Evolutionary conservation across 2,329 filamentous ascomycete species (phyloP), one percentile per base, ranked within the genome.

Genomic region (Clathrospora elynae): DNA sequence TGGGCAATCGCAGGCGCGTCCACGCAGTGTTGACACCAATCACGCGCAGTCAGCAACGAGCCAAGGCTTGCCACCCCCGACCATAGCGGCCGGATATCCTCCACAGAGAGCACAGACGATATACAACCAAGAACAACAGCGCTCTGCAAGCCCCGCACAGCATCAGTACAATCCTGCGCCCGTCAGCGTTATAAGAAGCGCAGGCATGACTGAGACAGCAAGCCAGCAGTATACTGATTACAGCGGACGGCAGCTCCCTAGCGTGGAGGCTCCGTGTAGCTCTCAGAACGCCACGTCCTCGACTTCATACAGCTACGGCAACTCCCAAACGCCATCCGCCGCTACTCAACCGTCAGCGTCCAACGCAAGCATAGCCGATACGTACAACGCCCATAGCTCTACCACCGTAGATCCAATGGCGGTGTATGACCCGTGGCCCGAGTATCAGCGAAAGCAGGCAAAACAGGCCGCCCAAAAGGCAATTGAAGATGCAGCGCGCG

Each of bases 391-490:
- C 4, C 51, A 66, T 13, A 46, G 50, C 30, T 69, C 72, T 4
- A 71, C 61, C 3, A 80, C 77, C 2, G 75, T 81, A 13, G 75
- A 80, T 57, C 78, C 78, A 2, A 77, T 69, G 31, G 74, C 77
- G 32, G 75, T 80, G 2, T 81, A 80, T 46, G 76, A 81, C 44
- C 76, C 76, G 2, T 78, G 74, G 62, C 74, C 74, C 3, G 73
- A 77, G 45, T 72, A 76, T 35, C 71, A 76, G 46, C 65, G 75
- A 24, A 71, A 73, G 53, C 55, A 68, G 30, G 57, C 72, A 58
- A 59, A 55, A 2, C 33, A 47, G 13, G 60, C 61, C 11, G 61
- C 59, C n/a, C 61, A 64, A 29, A 67, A 68, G 48, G 68, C 57
- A 13, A 49, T 59, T 2, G 63, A 68, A 47, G 64, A 68, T 46